Base-by-base conservation (phyloP, 208 protist species). In the Trypanosoma avium region DNA sequence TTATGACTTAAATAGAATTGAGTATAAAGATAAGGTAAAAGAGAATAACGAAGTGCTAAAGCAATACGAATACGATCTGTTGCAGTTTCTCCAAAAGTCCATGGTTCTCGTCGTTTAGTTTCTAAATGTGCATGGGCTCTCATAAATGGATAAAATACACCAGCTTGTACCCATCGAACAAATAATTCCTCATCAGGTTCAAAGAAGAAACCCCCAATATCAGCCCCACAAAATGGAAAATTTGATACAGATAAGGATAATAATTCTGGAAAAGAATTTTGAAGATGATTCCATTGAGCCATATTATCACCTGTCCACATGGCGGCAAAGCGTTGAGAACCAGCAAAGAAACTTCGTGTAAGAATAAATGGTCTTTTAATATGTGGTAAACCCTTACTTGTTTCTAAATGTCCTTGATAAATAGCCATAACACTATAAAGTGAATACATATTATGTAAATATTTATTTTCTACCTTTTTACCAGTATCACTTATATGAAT, bases 271-370 rank as follows among this genome's bases (percentile, higher is more conserved):
- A 93, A 60, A 4, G 97, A 92, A 45, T 88, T 90, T 60, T 97
- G 79, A 0, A 99, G 75, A 70, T 99, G 98, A 40, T 82, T 64
- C 98, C 98, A 99, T 43, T 76, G 61, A 17, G 97, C 97, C 65
- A 82, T 86, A 70, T 99, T 99, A 80, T 99, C 98, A 22, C 98
- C 98, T 3, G 95, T 99, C 98, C 98, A 99, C 61, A 98, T 85
- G 13, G 97, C 96, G 13, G 92, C 97, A 78, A 97, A 98, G 43
- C 97, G 87, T 84, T 99, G 98, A 9, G 94, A 93, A 10, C 98
- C 98, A 15, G 98, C 85, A 78, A 99, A 99, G 82, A 99, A 99
- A 33, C 97, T 92, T 62, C 99, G 90, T n/a, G 98, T 97, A 10
- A 99, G 89, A 36, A 99, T 89, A 66, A 99, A 99, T 15, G 98